Evolutionary conservation across 2,329 filamentous ascomycete genomes (phyloP), one percentile per base, ranked within the genome.

Genomic region (Lasiodiplodia sp.): DNA sequence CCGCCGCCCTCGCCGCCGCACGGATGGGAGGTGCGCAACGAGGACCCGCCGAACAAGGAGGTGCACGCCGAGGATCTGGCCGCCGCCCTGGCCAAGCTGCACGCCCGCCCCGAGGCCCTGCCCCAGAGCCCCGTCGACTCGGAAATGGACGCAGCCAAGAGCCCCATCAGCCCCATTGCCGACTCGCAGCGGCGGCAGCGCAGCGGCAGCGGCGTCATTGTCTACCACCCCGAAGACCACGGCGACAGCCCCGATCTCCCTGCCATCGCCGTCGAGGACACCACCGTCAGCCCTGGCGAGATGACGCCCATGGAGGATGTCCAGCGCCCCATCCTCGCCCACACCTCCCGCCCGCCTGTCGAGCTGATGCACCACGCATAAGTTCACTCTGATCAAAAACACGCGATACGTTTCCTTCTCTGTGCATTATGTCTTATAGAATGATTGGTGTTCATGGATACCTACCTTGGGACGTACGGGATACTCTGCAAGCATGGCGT

Each of bases 11-110:
- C 82, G 69, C 88, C 88, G 56, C 88, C 88, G 2, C 86, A 88
- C 76, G 88, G 88, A 58, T 91, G 88, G 88, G 86, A 88, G 76
- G 83, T 88, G 80, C 83, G 84, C 70, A 83, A 86, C 68, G 88
- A 91, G 75, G 88, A 87, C 31, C 86, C 88, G 12, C 88, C 88
- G 6, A 91, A 91, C 78, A 89, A 87, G 77, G 85, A 89, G 68
- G 88, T 89, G 10, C 87, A 90, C 73, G 87, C 88, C 0, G 84
- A 86, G 67, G 88, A 91, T 74, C 80, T 91, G 51, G 87, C 86
- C 0, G 76, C 79, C 2, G 88, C 88, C 18, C 77, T 91, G 64
- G 80, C 84, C 18, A 84, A 82, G 69, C 76, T 91, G 67, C 83
- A 84, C 55, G 82, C 83, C 3, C 58, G 60, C 25, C 77, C 76